Evolutionary conservation across 805 yeast genomes (phyloP), one percentile per base, ranked within the genome.

Genomic region (Candida peoriensis): DNA sequence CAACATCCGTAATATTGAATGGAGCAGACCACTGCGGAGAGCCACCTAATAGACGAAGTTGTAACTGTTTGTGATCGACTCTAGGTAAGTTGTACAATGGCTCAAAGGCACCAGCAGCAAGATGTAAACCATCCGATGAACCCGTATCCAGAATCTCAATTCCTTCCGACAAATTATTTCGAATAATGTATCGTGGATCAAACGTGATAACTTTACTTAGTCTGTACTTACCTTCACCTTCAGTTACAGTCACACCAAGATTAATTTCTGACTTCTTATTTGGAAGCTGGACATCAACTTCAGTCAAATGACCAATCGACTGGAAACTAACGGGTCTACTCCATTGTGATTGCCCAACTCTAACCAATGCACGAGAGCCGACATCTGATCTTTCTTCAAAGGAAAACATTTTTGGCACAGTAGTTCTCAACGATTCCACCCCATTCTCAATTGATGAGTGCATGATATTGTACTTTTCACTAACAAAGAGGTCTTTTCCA

Each of bases 161-260:
- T 0, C 74, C 68, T 30, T 72, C 72, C 2, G 60, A 64, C 20
- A 82, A 60, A 32, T 68, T 66, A 55, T 88, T 93, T 37, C 75
- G 68, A 21, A 93, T 50, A 21, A 90, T 67, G 50, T 79, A 94
- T 28, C 98, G 67, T 3, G 99, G 98, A 0, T 89, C 66, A 19
- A 93, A 60, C 1, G 83, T 77, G 4, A 93, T 76, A 21, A 89
- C 78, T 50, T 86, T 87, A 0, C 94, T 74, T 41, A 83, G 54
- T 35, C 76, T 71, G 56, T 84, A 90, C 40, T 78, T 78, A 3
- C 97, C 97, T 42, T 76, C 78, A 14, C 97, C 98, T 46, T 88
- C 97, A 0, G 71, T 58, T 10, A 86, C 74, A 20, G 74, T 66
- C 19, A 89, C 59, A 11, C 97, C 97, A 10, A 89, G 61, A 50